Base-by-base conservation (phyloP, 768 basidiomycete species). In the Leucocoprinus sp. region DNA sequence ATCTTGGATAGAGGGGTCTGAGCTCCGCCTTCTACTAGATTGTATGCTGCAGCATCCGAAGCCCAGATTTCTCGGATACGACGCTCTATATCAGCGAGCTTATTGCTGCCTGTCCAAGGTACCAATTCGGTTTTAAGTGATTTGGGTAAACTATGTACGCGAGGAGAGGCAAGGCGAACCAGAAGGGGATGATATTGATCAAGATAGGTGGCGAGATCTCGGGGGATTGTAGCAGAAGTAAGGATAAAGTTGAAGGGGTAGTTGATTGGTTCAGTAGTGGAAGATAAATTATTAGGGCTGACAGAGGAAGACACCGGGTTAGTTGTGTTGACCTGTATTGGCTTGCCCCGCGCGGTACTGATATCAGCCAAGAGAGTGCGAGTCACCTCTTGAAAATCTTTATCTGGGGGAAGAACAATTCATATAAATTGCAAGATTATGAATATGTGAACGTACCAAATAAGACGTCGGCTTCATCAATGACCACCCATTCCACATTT, bases 391-490 rank as follows among this genome's bases (percentile, higher is more conserved):
- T 80, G 71, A 60, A 95, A 95, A 60, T 93, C 89, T 1, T 80
- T 71, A 56, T 92, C 91, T 93, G 52, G 2, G 31, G 33, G 22
- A 26, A 41, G 34, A 12, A 17, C 24, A 15, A 14, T 24, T 15
- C 22, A 22, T 11, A 19, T n/a, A 27, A 31, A 12, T 7, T 19
- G 28, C 43, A 35, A 37, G 45, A 15, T 12, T 21, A 29, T 1
- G 42, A 1, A n/a, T 39, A 19, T 37, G 2, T 22, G 4, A 35
- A 62, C 75, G 40, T 52, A 88, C 92, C 89, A 43, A 95, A 83
- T 9, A 93, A 67, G 39, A 96, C 78, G 58, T 95, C 93, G 0
- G 93, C 92, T 57, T 96, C 92, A 50, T 96, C 93, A 1, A 95
- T 67, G 2, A 93, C 70, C 5, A 95, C 82, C 90, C 90, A 95